phyloP scores from a whole-genome alignment of 495 filamentous ascomycete species.

The Xanthoparmelia taractica region DNA sequence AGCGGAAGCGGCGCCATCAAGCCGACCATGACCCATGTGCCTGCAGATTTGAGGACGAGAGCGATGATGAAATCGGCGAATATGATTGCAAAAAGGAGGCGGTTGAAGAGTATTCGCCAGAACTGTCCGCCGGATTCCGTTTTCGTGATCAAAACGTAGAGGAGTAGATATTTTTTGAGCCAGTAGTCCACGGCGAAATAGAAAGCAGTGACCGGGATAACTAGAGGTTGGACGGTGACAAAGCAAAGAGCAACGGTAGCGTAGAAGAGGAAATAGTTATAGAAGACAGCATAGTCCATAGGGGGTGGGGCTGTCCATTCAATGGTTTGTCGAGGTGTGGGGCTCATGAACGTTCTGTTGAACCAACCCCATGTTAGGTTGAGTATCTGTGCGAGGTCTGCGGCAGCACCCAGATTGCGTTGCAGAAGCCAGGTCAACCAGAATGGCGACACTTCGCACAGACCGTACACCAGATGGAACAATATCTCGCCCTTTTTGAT shows the following conservation, averaged over 20 bases:
- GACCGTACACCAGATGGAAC: conserved; percentile 51
- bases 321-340: conserved; percentile 88
- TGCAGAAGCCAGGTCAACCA: conserved; percentile 93
- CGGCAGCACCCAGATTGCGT: conserved; percentile 81
- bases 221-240: conserved; percentile 77
- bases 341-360: conserved; percentile 70
- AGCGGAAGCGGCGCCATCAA: conserved; percentile 70
- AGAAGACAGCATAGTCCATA: conserved; percentile 94
- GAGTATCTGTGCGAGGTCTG: conserved; percentile 81
- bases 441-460: conserved; percentile 77
- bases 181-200: conserved; percentile 85
- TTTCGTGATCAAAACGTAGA: conserved; percentile 95
- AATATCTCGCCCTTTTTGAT: conserved; percentile 57
- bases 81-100: conserved; percentile 74
- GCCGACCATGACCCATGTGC: conserved; percentile 51
- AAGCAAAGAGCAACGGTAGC: conserved; percentile 83
- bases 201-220: conserved; percentile 79
- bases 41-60: conserved; percentile 57
- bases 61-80: conserved; percentile 74
- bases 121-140: conserved; percentile 91
- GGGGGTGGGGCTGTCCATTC: conserved; percentile 85
- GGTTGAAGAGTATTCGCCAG: conserved; percentile 88
- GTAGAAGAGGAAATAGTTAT: conserved; percentile 93
- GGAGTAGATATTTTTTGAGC: conserved; percentile 88
- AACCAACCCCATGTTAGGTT: conserved; percentile 73